Evolutionary conservation across 2,329 filamentous ascomycete species (phyloP).

Genomic region (Fusarium sp.): DNA sequence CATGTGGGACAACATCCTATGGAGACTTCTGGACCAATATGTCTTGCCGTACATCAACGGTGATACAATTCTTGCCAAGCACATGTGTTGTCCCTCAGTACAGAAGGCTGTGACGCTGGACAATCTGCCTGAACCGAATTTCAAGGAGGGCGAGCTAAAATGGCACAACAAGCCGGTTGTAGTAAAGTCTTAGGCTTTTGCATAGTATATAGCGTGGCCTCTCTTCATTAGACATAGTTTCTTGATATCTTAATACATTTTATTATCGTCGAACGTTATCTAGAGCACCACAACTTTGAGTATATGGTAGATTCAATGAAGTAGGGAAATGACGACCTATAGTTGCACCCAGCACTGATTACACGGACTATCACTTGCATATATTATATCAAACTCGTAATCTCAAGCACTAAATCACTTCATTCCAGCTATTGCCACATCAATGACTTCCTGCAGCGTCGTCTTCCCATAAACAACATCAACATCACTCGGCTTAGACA

Average conservation of each 20-base stretch:
- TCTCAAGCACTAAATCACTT: not conserved
- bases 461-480: constrained; percentile 41
- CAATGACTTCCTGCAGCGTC: constrained; percentile 32
- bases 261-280: no score
- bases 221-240: not conserved
- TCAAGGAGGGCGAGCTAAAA: constrained; percentile 14
- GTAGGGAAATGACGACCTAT: no score
- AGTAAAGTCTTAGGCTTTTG: not conserved
- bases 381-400: no score
- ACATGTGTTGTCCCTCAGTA: constrained; percentile 28
- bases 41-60: constrained; percentile 29
- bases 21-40: constrained; percentile 28
- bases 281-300: no score
- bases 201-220: not conserved
- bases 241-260: no score
- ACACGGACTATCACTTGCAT: no score
- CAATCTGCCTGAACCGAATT: constrained; percentile 31
- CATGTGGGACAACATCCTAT: constrained; percentile 27
- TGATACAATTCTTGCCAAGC: constrained; percentile 25
- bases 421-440: not conserved
- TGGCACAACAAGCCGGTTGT: constrained; percentile 24
- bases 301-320: no score
- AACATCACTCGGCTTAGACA: constrained; percentile 9
- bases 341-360: no score
- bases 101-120: constrained; percentile 24